These are phyloP conservation scores for Termitomyces sp. DNA, from an alignment of 768 basidiomycete genomes.

Conservation along the genomic window DNA sequence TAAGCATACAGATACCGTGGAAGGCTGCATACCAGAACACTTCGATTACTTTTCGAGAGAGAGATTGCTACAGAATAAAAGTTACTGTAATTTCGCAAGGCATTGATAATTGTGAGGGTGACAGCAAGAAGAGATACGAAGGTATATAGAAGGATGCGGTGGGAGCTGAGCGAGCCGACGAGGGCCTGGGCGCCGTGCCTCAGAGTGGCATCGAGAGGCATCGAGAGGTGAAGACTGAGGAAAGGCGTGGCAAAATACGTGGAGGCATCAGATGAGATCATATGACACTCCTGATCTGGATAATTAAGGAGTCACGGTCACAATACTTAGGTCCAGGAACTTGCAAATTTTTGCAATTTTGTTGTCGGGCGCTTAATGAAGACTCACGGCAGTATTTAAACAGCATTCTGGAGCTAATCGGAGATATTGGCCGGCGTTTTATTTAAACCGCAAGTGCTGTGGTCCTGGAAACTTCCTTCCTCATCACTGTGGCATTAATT, in stretches of 20 bases:
- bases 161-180: conserved; percentile 45
- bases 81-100: conserved; percentile 78
- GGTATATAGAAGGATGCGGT: conserved; percentile 66
- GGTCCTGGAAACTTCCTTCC: background rate
- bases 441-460: background rate
- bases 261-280: background rate
- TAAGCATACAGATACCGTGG: background rate
- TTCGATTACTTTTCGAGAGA: conserved; percentile 90
- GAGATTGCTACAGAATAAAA: conserved; percentile 93
- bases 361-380: no score
- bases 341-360: no score
- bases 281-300: background rate
- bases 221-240: conserved; percentile 13
- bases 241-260: background rate
- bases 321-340: no score
- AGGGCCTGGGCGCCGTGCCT: conserved; percentile 47
- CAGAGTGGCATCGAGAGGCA: conserved; percentile 47
- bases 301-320: background rate
- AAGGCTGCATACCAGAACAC: conserved; percentile 64
- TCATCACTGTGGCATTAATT: background rate
- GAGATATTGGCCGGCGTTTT: background rate
- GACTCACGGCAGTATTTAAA: background rate
- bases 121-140: conserved; percentile 64
- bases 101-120: conserved; percentile 68
- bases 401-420: background rate